Base-by-base conservation (phyloP, 495 filamentous ascomycete species). In the Tricharina praecox region DNA sequence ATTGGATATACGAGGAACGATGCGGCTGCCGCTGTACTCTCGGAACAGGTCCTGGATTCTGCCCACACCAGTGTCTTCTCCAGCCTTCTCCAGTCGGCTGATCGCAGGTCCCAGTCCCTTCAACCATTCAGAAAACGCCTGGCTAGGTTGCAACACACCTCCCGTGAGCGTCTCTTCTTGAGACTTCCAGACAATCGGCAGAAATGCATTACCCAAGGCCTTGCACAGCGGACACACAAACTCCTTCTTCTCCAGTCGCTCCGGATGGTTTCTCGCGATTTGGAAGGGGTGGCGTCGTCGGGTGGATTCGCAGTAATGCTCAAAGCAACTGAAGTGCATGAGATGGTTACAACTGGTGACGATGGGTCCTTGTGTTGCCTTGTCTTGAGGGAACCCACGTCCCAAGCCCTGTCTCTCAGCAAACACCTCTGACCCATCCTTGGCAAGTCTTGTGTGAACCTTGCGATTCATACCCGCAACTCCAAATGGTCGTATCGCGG, bases 151-250 rank as follows among this genome's bases (percentile, higher is more conserved):
- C 39, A 93, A 52, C 3, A 74, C 68, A 2, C 79, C 80, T 0
- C 82, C 79, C 3, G 24, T 53, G 23, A 83, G 81, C 1, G 73
- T 70, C 57, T 90, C 82, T 51, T 87, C 81, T 60, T 95, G 85
- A 19, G 79, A 80, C 54, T 84, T 85, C 92, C 92, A 99, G 25
- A 90, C 81, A 40, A 96, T 86, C 1, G 92, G 92, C 24, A 99
- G 64, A 67, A 99, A 96, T 5, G 83, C 73, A 58, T 99, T 99
- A 2, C 92, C 90, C 5, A 96, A 71, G 1, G 92, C 92, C 64
- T 96, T 99, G 67, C 90, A 99, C 10, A 99, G 70, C n/a, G 90
- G 90, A 53, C 90, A 99, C 21, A 93, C 81, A 55, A 96, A 99
- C 51, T 99, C 90, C 35, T 90, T 79, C 19, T 72, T 64, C 11